phyloP scores from a whole-genome alignment of 2,329 filamentous ascomycete genomes.

The Torrubiellomyces zombiae region DNA sequence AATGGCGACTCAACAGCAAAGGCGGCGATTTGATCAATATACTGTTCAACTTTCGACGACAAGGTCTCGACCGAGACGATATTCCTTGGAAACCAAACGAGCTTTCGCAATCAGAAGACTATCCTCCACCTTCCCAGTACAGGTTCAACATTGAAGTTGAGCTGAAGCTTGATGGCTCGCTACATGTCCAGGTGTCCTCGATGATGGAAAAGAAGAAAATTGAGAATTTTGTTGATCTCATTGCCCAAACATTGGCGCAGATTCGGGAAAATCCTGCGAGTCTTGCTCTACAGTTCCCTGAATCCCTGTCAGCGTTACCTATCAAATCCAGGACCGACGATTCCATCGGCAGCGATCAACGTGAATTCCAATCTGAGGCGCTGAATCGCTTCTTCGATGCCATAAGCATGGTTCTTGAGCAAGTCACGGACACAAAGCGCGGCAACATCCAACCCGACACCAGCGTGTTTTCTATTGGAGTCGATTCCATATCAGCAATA shows the following conservation, averaged over 20 bases:
- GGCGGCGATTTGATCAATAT: background rate
- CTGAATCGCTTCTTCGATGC: too few relatives aligned
- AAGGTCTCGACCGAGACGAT: background rate
- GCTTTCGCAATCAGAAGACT: background rate
- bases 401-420: background rate
- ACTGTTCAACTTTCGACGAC: background rate
- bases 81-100: background rate
- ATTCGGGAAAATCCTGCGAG: background rate
- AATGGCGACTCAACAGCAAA: background rate
- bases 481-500: conserved; percentile 1
- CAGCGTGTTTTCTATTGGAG: conserved; percentile 1
- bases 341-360: too few relatives aligned
- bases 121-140: conserved; percentile 1
- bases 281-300: background rate
- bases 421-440: background rate
- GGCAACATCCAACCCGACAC: background rate
- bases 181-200: conserved; percentile 1
- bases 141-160: background rate
- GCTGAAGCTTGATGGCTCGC: background rate
- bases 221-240: background rate
- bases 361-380: too few relatives aligned
- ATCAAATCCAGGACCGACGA: too few relatives aligned
- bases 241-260: background rate
- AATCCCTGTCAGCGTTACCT: background rate
- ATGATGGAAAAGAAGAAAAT: background rate